Evolutionary conservation across 805 yeast genomes (phyloP).

Genomic region (Yarrowia keelungensis): DNA sequence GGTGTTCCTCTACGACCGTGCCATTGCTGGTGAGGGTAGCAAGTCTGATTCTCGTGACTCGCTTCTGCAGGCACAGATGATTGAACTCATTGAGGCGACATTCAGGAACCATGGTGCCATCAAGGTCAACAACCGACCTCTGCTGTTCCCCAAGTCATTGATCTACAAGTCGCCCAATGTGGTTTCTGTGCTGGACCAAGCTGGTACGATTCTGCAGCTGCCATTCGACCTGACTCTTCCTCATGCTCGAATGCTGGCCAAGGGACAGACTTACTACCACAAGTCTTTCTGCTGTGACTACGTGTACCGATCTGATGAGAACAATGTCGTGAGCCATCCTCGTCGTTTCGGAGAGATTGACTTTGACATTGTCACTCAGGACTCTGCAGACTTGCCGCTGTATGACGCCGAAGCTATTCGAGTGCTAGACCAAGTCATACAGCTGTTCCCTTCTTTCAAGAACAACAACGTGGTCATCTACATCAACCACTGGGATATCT

Average conservation of each 20-base stretch:
- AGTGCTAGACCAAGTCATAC: constrained; percentile 75
- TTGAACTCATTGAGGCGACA: constrained; percentile 64
- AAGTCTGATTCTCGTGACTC: constrained; percentile 43
- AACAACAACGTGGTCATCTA: constrained; percentile 63
- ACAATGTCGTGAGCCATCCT: constrained; percentile 64
- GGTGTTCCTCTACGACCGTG: constrained; percentile 77
- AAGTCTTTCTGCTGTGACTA: constrained; percentile 79
- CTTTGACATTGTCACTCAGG: constrained; percentile 77
- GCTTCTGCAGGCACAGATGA: constrained; percentile 65
- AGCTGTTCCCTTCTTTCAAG: constrained; percentile 70
- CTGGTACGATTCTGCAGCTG: constrained; percentile 86
- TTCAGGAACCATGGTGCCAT: constrained; percentile 88
- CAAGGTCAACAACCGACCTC: constrained; percentile 68
- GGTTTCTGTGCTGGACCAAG: constrained; percentile 80
- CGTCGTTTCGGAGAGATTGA: constrained; percentile 84
- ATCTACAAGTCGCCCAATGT: constrained; percentile 69
- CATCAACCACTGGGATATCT: constrained; percentile 80
- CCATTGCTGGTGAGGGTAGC: constrained; percentile 41
- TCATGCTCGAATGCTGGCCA: constrained; percentile 81
- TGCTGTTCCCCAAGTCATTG: constrained; percentile 82
- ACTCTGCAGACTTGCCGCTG: constrained; percentile 55
- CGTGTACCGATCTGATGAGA: constrained; percentile 75
- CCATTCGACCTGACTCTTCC: constrained; percentile 93
- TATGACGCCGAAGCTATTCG: constrained; percentile 90
- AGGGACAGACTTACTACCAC: constrained; percentile 58